Evolutionary conservation across 257 asterid species (phyloP).

Genomic region (Jacaranda mimosifolia): DNA sequence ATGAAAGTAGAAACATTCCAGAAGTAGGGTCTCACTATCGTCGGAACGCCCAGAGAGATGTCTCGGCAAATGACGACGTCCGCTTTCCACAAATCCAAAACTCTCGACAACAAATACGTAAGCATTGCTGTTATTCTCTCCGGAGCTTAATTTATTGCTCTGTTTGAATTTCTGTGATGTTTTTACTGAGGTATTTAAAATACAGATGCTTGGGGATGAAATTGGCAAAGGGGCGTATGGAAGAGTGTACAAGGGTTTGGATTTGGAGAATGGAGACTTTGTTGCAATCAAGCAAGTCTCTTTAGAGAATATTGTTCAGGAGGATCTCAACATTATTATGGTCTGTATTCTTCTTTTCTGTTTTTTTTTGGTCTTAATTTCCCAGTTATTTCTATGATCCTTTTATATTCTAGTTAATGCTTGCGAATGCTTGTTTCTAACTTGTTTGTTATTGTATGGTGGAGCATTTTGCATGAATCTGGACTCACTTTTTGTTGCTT

Average conservation of each 20-base stretch:
- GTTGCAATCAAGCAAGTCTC: slow-evolving; percentile 86
- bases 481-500: not conserved
- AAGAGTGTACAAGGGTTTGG: slow-evolving; percentile 79
- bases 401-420: not conserved
- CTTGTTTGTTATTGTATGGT: slow-evolving; percentile 1
- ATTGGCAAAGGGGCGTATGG: slow-evolving; percentile 87
- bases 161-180: not conserved
- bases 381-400: not conserved
- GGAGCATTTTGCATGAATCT: not conserved
- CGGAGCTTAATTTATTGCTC: not conserved
- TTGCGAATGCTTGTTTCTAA: not conserved
- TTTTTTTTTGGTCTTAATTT: not conserved
- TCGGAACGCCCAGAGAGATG: slow-evolving; percentile 16
- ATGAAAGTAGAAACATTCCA: slow-evolving; percentile 16
- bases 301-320: slow-evolving; percentile 69
- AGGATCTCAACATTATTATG: slow-evolving; percentile 69
- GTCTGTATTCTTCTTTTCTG: slow-evolving; percentile 31
- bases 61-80: slow-evolving; percentile 41
- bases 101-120: slow-evolving; percentile 41
- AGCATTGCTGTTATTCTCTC: not conserved
- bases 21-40: slow-evolving; percentile 11
- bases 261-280: slow-evolving; percentile 81
- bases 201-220: slow-evolving; percentile 82
- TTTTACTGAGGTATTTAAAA: slow-evolving; percentile 22
- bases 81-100: slow-evolving; percentile 37